Evolutionary conservation across 306 rosid species (phyloP), one percentile per base, ranked within the genome.

Genomic region (Vicia villosa): DNA sequence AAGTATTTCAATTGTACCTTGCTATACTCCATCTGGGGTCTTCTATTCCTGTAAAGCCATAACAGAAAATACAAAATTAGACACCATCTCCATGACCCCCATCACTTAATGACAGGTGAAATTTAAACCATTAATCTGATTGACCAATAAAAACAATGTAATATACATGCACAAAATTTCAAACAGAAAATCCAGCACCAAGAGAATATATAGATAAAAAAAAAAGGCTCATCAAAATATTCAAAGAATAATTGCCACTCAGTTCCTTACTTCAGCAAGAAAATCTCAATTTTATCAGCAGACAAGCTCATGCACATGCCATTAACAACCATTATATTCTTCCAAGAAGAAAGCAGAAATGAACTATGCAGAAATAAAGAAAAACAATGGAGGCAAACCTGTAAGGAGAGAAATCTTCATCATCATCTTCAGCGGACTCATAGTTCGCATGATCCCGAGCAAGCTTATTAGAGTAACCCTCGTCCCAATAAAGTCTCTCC

Each of bases 401-500:
- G 75, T 94, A 91, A 0, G 97, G 98, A 21, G 90, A 82, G 85
- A 94, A 94, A 83, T 94, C 98, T 6, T 73, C 83, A 66, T 91
- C 87, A 50, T 94, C 97, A 30, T 94, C 97, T 79, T 93, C 96
- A 26, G 96, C 88, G n/a, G 98, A 94, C 66, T 90, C 98, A 19
- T 90, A 94, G 71, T 94, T 90, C n/a, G 97, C 96, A 81, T 88
- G 98, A 73, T 94, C 97, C 71, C 66, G 82, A 3, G 90, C 98
- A 79, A 86, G 75, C 69, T 86, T 94, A 55, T 90, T 90, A 38
- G 98, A 87, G 80, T 82, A 94, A 15, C 97, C 96, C 85, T 90
- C 98, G 10, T 94, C 98, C 98, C 98, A 94, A 32, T 94, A 88
- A 42, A 94, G 86, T 77, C 98, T 85, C 84, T 94, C 98, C 98